Conservation (phyloP, 2,329 filamentous ascomycete genomes). For the Pseudogymnoascus sp. region DNA sequence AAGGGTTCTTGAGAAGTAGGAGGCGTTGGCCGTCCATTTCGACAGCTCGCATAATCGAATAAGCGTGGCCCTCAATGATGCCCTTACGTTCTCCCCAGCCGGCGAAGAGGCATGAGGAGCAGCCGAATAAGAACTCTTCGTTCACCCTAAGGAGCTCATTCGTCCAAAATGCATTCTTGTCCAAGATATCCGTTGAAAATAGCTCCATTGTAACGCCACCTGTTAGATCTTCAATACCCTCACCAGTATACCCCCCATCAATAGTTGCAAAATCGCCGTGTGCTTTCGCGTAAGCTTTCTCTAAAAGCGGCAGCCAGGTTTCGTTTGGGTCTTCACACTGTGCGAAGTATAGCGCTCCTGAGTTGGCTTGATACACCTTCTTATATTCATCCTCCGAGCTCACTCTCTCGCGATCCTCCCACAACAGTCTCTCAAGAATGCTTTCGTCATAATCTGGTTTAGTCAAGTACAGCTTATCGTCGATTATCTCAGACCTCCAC, state of each 20-base stretch:
- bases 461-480: conserved; percentile 81
- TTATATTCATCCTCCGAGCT: conserved; percentile 64
- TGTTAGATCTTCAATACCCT: conserved; percentile 50
- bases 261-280: conserved; percentile 70
- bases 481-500: conserved; percentile 86
- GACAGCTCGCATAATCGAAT: conserved; percentile 51
- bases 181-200: conserved; percentile 60
- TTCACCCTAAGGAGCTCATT: conserved; percentile 67
- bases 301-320: conserved; percentile 71
- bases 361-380: conserved; percentile 62
- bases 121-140: conserved; percentile 69
- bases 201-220: conserved; percentile 64
- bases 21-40: conserved; percentile 44
- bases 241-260: conserved; percentile 57
- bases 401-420: conserved; percentile 66
- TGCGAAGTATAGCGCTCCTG: conserved; percentile 69
- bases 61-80: conserved; percentile 50
- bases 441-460: conserved; percentile 76
- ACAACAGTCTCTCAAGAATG: conserved; percentile 62
- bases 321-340: conserved; percentile 69
- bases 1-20: conserved; percentile 37
- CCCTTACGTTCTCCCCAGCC: conserved; percentile 51
- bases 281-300: conserved; percentile 79
- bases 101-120: conserved; percentile 54
- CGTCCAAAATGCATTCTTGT: conserved; percentile 75